Evolutionary conservation across 2,329 filamentous ascomycete genomes (phyloP).

Genomic region (Botrytis sinoallii): DNA sequence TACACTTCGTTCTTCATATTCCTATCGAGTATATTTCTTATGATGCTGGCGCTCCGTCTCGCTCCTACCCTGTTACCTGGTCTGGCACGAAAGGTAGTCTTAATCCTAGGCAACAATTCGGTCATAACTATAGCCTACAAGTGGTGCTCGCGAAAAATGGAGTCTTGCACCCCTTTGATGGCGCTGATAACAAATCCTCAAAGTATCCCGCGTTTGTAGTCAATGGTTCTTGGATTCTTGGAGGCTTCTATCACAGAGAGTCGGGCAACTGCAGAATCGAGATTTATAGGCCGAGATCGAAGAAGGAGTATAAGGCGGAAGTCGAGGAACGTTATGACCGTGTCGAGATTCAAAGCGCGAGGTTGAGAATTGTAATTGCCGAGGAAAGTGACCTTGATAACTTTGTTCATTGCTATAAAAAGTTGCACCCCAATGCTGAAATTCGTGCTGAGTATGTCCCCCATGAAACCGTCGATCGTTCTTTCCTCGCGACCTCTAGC

Average conservation of each 20-base stretch:
- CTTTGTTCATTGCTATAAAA: background rate
- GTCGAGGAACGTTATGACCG: background rate
- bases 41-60: background rate
- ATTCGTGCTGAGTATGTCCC: background rate
- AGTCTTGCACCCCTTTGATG: background rate
- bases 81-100: background rate
- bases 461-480: background rate
- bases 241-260: background rate
- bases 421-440: background rate
- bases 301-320: background rate
- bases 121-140: background rate
- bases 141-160: background rate
- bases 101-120: background rate
- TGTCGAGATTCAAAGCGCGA: background rate
- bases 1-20: background rate
- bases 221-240: background rate
- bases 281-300: constrained; percentile 1
- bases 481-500: background rate
- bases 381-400: background rate
- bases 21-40: constrained; percentile 4
- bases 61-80: constrained; percentile 1
- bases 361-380: constrained; percentile 1
- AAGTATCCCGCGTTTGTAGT: background rate
- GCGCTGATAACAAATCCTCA: background rate
- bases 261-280: background rate